Conservation (phyloP, 2,329 filamentous ascomycete genomes). For the Exophiala dermatitidis region DNA sequence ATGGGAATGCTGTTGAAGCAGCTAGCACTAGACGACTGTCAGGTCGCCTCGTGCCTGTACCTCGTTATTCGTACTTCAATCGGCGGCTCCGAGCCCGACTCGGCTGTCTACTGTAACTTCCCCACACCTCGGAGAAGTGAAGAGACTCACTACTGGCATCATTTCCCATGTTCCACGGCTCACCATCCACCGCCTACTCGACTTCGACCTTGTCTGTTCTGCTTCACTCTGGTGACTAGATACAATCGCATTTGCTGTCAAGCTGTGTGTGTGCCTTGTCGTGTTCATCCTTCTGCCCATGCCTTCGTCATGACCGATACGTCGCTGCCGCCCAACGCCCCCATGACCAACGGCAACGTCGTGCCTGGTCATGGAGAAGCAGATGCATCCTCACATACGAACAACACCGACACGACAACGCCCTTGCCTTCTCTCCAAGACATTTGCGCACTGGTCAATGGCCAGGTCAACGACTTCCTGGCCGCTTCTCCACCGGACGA, state of each 20-base stretch:
- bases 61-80: too few species aligned
- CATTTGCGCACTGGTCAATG: slow-evolving; percentile 60
- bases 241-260: too few species aligned
- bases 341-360: slow-evolving; percentile 24
- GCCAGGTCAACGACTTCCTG: slow-evolving; percentile 58
- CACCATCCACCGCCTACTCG: background rate
- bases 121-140: slow-evolving; percentile 1
- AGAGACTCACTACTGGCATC: too few species aligned
- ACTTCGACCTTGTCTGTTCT: background rate
- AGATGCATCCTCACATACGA: slow-evolving; percentile 18
- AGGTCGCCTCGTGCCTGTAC: too few species aligned
- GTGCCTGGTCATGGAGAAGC: slow-evolving; percentile 23
- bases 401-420: background rate
- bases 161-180: background rate
- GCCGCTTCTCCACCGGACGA: slow-evolving; percentile 50
- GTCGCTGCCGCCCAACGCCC: slow-evolving; percentile 27
- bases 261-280: background rate
- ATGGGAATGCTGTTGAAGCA: too few species aligned
- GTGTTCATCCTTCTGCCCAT: slow-evolving; percentile 7
- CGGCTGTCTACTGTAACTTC: background rate
- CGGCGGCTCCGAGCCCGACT: background rate
- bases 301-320: slow-evolving; percentile 18
- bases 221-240: too few species aligned
- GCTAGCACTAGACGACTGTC: too few species aligned
- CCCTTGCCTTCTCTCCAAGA: slow-evolving; percentile 38